Conservation (phyloP, 805 yeast species). For the Lipomyces chichibuensis region DNA sequence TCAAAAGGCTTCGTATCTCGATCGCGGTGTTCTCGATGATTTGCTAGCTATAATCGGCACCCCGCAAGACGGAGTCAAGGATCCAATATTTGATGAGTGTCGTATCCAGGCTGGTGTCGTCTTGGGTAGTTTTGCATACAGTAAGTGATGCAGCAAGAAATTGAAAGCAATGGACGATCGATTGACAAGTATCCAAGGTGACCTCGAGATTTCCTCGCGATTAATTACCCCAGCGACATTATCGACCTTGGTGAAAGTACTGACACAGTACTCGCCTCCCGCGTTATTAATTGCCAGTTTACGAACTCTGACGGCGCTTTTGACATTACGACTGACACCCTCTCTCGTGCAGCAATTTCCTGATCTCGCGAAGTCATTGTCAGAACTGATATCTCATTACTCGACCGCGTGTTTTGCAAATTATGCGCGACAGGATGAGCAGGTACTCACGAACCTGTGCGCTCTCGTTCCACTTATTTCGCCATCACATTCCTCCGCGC, state of each 20-base stretch:
- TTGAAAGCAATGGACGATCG: background rate
- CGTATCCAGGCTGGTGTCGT: constrained; percentile 40
- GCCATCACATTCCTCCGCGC: constrained; percentile 20
- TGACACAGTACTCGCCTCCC: constrained; percentile 17
- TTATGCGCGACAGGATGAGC: background rate
- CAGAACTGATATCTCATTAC: constrained; percentile 14
- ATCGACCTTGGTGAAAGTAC: constrained; percentile 15
- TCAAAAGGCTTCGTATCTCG: constrained; percentile 39
- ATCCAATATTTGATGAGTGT: constrained; percentile 17
- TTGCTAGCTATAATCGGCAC: constrained; percentile 38
- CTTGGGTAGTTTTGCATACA: constrained; percentile 43
- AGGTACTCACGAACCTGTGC: constrained; percentile 19
- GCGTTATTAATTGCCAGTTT: constrained; percentile 20
- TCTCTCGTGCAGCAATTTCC: constrained; percentile 15
- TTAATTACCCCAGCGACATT: constrained; percentile 15
- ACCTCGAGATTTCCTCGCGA: constrained; percentile 24
- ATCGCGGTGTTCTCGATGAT: constrained; percentile 34
- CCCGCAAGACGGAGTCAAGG: constrained; percentile 15
- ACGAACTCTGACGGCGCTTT: constrained; percentile 26
- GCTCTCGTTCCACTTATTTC: constrained; percentile 20
- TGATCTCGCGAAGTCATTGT: constrained; percentile 8
- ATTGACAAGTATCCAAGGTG: constrained; percentile 20
- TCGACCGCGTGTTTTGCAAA: background rate
- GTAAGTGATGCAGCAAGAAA: constrained; percentile 25
- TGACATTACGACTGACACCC: constrained; percentile 19